Base-by-base conservation (phyloP, 192 early-diverging fungal genomes). In the Pilaira anomala region DNA sequence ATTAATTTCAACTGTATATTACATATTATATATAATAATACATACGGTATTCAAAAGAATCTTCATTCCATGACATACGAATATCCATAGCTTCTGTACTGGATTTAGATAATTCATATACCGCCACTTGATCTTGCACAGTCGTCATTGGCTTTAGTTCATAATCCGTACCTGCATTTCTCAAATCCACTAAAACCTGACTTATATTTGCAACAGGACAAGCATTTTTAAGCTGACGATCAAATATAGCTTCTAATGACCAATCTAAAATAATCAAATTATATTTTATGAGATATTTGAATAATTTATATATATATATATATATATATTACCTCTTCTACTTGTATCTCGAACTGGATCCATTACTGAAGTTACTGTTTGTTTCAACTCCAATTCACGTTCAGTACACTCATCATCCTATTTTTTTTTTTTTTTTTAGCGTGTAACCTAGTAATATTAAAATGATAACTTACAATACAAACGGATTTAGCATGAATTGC, bases 301-400 rank as follows among this genome's bases (percentile, higher is more conserved):
- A n/a, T n/a, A n/a, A n/a, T 42, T 40, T 29, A 25, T 29, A 45
- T 22, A 45, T n/a, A 45, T 45, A 45, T 45, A 45, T 45, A 12
- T 33, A 41, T 40, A 8, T 8, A 6, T 13, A 19, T 22, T 63
- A 78, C 76, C 76, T 71, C 74, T 65, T 26, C 79, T 72, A 0
- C 76, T 74, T 30, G 77, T 74, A 14, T 73, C 71, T 24, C 78
- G 65, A 14, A 87, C 78, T 0, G 91, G 87, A 77, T 96, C 90
- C 50, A 93, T 69, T 1, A 96, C 91, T 1, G 91, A 86, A 0
- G 91, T 81, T 19, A 98, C 71, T 3, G 87, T 82, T 69, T 96
- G 96, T 13, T 71, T 69, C 57, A 93, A 72, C 41, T 82, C 79
- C 42, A 93, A 67, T n/a, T 61, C 71, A n/a, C 68, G 72, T 3